Conservation (phyloP, 768 basidiomycete species). For the Tremella mesenterica region DNA sequence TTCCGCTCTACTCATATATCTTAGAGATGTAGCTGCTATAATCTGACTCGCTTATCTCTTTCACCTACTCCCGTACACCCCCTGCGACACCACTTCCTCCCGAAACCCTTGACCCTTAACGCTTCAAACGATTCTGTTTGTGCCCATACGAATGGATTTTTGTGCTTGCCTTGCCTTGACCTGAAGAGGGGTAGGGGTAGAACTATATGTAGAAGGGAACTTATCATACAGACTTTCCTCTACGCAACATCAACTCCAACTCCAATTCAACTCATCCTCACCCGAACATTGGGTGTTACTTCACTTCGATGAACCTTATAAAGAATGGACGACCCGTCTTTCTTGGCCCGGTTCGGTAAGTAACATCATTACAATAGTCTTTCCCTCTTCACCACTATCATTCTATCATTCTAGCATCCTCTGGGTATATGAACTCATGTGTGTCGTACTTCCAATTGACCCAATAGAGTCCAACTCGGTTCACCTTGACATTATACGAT, state of each 20-base stretch:
- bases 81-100: too few species aligned
- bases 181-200: too few species aligned
- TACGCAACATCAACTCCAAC: conserved; percentile 1
- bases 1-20: too few species aligned
- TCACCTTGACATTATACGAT: not conserved
- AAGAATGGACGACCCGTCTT: conserved; percentile 22
- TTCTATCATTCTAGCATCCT: not conserved
- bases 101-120: too few species aligned
- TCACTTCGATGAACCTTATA: conserved; percentile 2
- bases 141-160: too few species aligned
- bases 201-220: not conserved
- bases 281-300: conserved; percentile 5
- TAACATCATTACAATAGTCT: not conserved
- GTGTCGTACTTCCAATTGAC: not conserved
- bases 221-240: not conserved
- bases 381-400: not conserved
- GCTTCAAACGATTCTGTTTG: too few species aligned
- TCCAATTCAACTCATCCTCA: conserved; percentile 2
- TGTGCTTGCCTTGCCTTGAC: too few species aligned
- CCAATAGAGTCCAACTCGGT: conserved; percentile 5
- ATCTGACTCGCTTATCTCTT: too few species aligned
- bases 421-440: not conserved
- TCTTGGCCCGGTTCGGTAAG: conserved; percentile 35
- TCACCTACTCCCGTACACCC: too few species aligned
- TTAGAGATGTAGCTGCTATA: too few species aligned